Base-by-base conservation (phyloP, 1,284 basidiomycete species). In the Phellopilus nigrolimitatus region DNA sequence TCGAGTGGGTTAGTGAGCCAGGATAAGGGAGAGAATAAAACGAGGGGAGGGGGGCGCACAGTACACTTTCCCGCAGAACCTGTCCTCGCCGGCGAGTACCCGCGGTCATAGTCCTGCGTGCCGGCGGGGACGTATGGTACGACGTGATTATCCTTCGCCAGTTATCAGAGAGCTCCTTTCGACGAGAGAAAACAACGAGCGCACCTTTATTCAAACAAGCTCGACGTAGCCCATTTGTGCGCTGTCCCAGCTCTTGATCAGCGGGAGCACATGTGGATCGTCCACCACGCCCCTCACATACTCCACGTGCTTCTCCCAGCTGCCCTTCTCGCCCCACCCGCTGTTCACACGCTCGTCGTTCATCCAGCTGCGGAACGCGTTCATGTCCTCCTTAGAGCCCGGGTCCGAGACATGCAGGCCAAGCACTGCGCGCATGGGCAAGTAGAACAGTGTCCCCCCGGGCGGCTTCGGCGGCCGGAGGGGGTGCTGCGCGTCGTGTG, bases 161-260 rank as follows among this genome's bases (percentile, higher is more conserved):
- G 4, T 27, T 19, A 44, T 28, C 37, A 22, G 19, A 19, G 17
- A 12, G 43, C 39, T 47, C 22, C 22, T 33, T 55, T 57, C 56
- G 38, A 61, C 58, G 36, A 60, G 57, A 1, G 59, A 53, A 1
- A 55, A 53, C 48, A 63, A 55, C 2, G 58, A 57, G 46, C 66
- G 61, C 52, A 74, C 73, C 66, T 75, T 80, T 47, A 71, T 64
- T 67, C 76, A 81, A 10, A 71, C 71, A 19, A 78, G 53, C 61
- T 81, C 80, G 12, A 65, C 59, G 50, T 81, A 81, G 2, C 77
- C 78, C 61, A 78, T 78, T 39, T 71, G 61, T 58, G 78, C 74
- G 1, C 73, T 74, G 51, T 79, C 71, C 75, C 76, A 78, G 56
- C 70, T 68, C 61, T 75, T 71, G 51, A 82, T 70, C 15, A 76